phyloP scores from a whole-genome alignment of 371 early-diverging fungal species.

The Mortierella sp. region DNA sequence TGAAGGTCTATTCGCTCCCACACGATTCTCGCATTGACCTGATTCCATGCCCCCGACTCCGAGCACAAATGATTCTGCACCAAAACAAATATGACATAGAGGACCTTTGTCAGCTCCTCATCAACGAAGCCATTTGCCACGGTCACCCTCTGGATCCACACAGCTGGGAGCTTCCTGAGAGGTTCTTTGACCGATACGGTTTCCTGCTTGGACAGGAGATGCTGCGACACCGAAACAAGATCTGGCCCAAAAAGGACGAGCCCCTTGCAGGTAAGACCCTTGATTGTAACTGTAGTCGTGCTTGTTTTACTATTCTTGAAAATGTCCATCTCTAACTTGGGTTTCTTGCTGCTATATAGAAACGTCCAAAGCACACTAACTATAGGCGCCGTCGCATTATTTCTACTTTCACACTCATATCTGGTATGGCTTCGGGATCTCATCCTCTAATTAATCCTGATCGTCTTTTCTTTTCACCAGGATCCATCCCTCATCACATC shows the following conservation, averaged over 20 bases:
- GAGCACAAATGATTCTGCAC: constrained; percentile 74
- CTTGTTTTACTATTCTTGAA: background rate
- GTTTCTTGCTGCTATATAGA: background rate
- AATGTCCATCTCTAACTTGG: background rate
- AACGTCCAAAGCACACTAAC: constrained; percentile 17
- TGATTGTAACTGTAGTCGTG: background rate
- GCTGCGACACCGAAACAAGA: constrained; percentile 40
- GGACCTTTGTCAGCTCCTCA: constrained; percentile 65
- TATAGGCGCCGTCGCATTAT: background rate
- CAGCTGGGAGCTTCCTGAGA: constrained; percentile 70
- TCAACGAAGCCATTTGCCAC: constrained; percentile 66
- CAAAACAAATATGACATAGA: constrained; percentile 70
- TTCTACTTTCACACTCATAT: background rate
- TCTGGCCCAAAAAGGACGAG: constrained; percentile 52
- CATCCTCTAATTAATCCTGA: background rate
- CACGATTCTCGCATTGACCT: constrained; percentile 74
- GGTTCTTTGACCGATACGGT: constrained; percentile 71
- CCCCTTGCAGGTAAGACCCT: constrained; percentile 3
- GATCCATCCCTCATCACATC: constrained; percentile 5
- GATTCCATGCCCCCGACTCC: constrained; percentile 69
- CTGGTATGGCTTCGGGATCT: constrained; percentile 10
- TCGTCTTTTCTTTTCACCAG: background rate
- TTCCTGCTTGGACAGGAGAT: constrained; percentile 60
- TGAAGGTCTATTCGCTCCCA: constrained; percentile 63
- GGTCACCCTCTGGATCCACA: constrained; percentile 72